Base-by-base conservation (phyloP, 2,329 filamentous ascomycete genomes). In the Pseudogymnoascus sp. region DNA sequence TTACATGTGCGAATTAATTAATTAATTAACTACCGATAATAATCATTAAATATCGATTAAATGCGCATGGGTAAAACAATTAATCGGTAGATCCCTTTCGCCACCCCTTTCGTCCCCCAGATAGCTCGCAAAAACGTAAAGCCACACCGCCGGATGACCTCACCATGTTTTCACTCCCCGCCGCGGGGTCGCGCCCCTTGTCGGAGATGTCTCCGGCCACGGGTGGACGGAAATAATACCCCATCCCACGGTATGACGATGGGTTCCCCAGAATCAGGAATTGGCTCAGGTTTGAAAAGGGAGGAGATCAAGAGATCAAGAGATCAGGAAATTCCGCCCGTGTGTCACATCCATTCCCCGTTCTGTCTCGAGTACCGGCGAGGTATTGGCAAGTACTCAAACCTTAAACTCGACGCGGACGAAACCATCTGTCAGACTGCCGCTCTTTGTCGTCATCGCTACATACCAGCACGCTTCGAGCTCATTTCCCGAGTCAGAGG, bases 91-190 rank as follows among this genome's bases (percentile, higher is more conserved):
- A 61, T 40, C 33, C 26, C 23, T 29, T 42, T 61, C 50, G 31
- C 31, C 33, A 61, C 60, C 31, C 71, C 72, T 70, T 33, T 33
- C 66, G 63, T 66, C 63, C 67, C 64, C 70, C 67, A 67, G 71
- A 73, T 64, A 70, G 65, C 69, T 69, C 69, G 61, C 60, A 53
- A 11, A 53, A 53, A 53, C 46, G 46, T 53, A 53, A 53, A 53
- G 46, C 46, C 46, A 53, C 46, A 31, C 26, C 46, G 46, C 46
- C 46, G 26, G 46, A 53, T 53, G 46, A 53, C 46, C 46, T 53
- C 46, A 53, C 29, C 7, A 53, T 19, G 46, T 53, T 53, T 53
- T 53, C 46, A 53, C 26, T 31, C n/a, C 46, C 46, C 46, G 46
- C n/a, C 46, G 46, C 46, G 46, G 46, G 46, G 46, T 53, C 44